Percentiles rank a stretch among this genome's conserved stretches.
phyloP scores from a whole-genome alignment of 23 red algal genomes.

The Gracilaria caudata region DNA sequence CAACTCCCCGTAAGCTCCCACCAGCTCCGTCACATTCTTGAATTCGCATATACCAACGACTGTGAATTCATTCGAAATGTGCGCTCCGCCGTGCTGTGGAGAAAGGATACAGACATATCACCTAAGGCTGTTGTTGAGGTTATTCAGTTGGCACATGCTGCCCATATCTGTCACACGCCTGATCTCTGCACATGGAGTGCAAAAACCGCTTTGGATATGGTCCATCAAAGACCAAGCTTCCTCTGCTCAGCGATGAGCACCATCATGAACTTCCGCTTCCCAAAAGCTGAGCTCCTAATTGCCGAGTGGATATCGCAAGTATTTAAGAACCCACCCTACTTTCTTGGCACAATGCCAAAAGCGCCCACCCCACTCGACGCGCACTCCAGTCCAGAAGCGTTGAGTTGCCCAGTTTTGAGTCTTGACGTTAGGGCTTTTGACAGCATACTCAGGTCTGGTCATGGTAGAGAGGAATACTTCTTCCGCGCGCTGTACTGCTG shows the following conservation, averaged over 20 bases:
- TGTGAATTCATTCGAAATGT: conserved; percentile 12
- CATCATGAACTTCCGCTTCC: background rate
- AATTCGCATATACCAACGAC: conserved; percentile 25
- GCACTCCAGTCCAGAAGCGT: background rate
- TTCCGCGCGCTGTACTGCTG: conserved; percentile 24
- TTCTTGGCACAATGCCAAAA: background rate
- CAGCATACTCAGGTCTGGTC: background rate
- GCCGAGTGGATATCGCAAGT: background rate
- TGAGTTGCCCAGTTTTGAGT: background rate
- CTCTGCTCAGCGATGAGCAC: conserved; percentile 1
- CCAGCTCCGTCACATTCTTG: conserved; percentile 1
- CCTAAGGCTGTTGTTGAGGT: background rate
- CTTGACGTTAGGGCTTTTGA: conserved; percentile 2
- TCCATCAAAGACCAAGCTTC: background rate
- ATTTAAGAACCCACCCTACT: conserved; percentile 3
- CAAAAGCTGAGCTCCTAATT: background rate
- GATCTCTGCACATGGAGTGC: conserved; percentile 18
- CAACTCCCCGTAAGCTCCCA: background rate
- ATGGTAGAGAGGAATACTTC: conserved; percentile 12
- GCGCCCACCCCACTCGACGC: background rate
- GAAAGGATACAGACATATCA: conserved; percentile 10
- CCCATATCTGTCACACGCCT: conserved; percentile 27
- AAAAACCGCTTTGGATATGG: background rate
- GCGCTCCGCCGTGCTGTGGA: conserved; percentile 17
- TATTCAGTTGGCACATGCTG: conserved; percentile 12